Percentiles rank a stretch among this genome's conserved stretches.
These are phyloP conservation scores for Schizopora paradoxa DNA, from an alignment of 1,284 basidiomycete species.

Conservation along the genomic window DNA sequence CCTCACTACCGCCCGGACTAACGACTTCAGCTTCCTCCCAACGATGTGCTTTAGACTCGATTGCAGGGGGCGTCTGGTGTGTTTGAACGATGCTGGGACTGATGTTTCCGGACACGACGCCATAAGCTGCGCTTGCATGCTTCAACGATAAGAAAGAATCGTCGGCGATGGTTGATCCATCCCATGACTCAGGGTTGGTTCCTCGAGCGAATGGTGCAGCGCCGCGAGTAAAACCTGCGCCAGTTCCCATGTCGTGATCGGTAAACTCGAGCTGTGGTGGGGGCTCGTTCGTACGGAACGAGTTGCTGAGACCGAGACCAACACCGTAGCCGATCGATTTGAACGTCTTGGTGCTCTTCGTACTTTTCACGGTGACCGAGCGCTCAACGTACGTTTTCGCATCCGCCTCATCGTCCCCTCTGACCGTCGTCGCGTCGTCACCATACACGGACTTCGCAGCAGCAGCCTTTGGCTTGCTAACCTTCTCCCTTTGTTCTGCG, in stretches of 20 bases:
- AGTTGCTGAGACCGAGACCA: slow-evolving; percentile 12
- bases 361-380: slow-evolving; percentile 16
- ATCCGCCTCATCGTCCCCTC: background rate
- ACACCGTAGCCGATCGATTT: slow-evolving; percentile 14
- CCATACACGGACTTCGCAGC: slow-evolving; percentile 1
- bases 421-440: background rate
- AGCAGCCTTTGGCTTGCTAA: slow-evolving; percentile 9
- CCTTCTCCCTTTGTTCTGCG: slow-evolving; percentile 7
- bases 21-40: slow-evolving; percentile 18
- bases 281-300: slow-evolving; percentile 15
- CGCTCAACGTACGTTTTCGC: slow-evolving; percentile 11
- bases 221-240: background rate
- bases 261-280: slow-evolving; percentile 18
- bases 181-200: slow-evolving; percentile 13
- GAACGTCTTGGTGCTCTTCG: slow-evolving; percentile 16
- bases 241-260: slow-evolving; percentile 14
- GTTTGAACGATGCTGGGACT: slow-evolving; percentile 15
- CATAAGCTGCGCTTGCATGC: background rate
- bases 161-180: slow-evolving; percentile 13
- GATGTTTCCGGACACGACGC: background rate
- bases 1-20: slow-evolving; percentile 15
- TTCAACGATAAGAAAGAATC: slow-evolving; percentile 12
- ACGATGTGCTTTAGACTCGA: slow-evolving; percentile 6
- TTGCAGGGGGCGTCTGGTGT: slow-evolving; percentile 16
- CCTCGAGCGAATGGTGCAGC: slow-evolving; percentile 9